Base-by-base conservation (phyloP, 371 early-diverging fungal genomes). In the Apophysomyces trapeziformis region DNA sequence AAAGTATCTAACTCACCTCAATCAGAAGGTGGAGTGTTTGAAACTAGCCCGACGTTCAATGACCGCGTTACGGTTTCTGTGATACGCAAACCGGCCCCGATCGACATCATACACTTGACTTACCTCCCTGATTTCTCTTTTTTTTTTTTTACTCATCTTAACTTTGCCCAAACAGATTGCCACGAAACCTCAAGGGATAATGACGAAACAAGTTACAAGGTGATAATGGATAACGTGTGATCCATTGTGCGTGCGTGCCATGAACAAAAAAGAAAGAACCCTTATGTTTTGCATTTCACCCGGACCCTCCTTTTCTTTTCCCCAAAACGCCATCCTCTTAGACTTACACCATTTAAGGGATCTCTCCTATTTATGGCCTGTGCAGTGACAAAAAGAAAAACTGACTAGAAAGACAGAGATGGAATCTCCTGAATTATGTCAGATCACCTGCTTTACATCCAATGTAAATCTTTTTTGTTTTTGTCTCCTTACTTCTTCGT, bases 301-400 rank as follows among this genome's bases (percentile, higher is more conserved):
- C 50, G 50, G 50, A 50, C 50, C 50, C 50, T 50, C 50, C 50
- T 50, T 47, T 47, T n/a, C 16, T 50, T 45, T 21, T 2, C 26
- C 26, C 26, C 1, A 26, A 50, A 50, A 50, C 50, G 21, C 21
- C 50, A 26, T 26, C 2, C 26, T 26, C 26, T 26, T 50, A 21
- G 50, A 21, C 35, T 50, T 26, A 41, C 0, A 45, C 46, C 21
- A 14, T 6, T 50, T 50, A n/a, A 50, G 50, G 50, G 50, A 50
- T 21, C 8, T 50, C 50, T 50, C 50, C 50, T 50, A 50, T 50
- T 50, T 50, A 50, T 50, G 50, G 50, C 50, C 50, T 50, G 50
- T 50, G 50, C 50, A 50, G 50, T 50, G 47, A 47, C 7, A 43
- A 26, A 26, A 26, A 26, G 2, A 26, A 26, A 26, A 43, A 43